Conservation (phyloP, 768 basidiomycete species). For the Porphyrellus cyaneotinctus region DNA sequence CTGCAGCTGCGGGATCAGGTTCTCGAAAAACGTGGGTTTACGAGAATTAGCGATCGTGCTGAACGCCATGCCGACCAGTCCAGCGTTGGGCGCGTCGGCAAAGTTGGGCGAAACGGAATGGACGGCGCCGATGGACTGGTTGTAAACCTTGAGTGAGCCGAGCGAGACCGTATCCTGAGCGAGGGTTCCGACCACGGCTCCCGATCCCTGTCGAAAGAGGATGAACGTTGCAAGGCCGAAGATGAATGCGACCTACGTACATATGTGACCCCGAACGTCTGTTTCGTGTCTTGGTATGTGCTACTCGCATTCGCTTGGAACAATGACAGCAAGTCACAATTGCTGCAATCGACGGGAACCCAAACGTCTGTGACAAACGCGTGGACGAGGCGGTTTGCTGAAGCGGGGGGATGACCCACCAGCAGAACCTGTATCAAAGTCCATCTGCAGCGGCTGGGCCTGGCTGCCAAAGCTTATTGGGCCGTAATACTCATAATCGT, state of each 20-base stretch:
- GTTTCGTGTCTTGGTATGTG: constrained; percentile 35
- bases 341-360: constrained; percentile 40
- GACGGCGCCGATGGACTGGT: constrained; percentile 58
- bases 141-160: constrained; percentile 39
- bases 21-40: constrained; percentile 61
- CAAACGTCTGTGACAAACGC: constrained; percentile 50
- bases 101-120: constrained; percentile 46
- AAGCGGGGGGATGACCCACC: constrained; percentile 6
- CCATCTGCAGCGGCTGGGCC: constrained; percentile 47
- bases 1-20: constrained; percentile 43
- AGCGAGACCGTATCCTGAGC: constrained; percentile 49
- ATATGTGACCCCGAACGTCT: constrained; percentile 41
- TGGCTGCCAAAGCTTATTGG: constrained; percentile 50
- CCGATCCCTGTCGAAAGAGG: constrained; percentile 41
- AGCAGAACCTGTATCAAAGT: constrained; percentile 63
- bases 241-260: constrained; percentile 41
- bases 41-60: constrained; percentile 45
- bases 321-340: constrained; percentile 35
- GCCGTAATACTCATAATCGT: constrained; percentile 48
- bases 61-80: constrained; percentile 62
- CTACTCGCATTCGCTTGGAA: constrained; percentile 39
- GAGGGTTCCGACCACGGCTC: constrained; percentile 46
- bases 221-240: neutral
- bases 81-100: constrained; percentile 46
- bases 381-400: too few relatives aligned